phyloP scores from a whole-genome alignment of 2,329 filamentous ascomycete genomes.

The Epichloe uncinata region DNA sequence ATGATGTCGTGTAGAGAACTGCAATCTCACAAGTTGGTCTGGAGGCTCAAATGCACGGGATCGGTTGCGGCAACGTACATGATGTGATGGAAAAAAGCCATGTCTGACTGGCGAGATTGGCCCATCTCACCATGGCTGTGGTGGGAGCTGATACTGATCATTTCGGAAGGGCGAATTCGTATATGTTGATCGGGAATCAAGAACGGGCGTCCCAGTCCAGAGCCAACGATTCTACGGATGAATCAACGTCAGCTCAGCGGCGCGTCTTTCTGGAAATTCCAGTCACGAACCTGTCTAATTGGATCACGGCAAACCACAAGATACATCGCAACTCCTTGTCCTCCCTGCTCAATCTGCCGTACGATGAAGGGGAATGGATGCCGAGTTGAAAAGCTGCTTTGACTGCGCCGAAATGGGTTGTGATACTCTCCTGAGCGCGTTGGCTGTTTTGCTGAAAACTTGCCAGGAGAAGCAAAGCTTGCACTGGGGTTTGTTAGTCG shows the following conservation, averaged over 20 bases:
- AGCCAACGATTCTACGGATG: conserved; percentile 9
- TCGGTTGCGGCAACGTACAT: conserved; percentile 4
- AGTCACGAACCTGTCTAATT: conserved; percentile 14
- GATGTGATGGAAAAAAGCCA: conserved; percentile 10
- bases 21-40: not conserved
- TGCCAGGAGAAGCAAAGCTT: conserved; percentile 18
- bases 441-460: conserved; percentile 23
- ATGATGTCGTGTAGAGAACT: conserved; percentile 11
- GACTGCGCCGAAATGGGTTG: conserved; percentile 18
- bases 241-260: not conserved
- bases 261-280: not conserved
- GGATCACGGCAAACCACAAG: conserved; percentile 19
- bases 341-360: conserved; percentile 9
- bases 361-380: conserved; percentile 18
- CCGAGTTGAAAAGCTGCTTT: conserved; percentile 21
- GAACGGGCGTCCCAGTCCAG: conserved; percentile 10
- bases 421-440: conserved; percentile 19
- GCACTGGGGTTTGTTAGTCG: conserved; percentile 11
- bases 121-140: not conserved
- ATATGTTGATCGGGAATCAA: conserved; percentile 9
- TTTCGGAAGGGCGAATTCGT: conserved; percentile 4
- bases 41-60: not conserved
- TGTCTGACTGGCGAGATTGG: conserved; percentile 3
- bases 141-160: not conserved
- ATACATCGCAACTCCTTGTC: conserved; percentile 16